Conservation (phyloP, 805 yeast genomes). For the Saturnispora quitensis region DNA sequence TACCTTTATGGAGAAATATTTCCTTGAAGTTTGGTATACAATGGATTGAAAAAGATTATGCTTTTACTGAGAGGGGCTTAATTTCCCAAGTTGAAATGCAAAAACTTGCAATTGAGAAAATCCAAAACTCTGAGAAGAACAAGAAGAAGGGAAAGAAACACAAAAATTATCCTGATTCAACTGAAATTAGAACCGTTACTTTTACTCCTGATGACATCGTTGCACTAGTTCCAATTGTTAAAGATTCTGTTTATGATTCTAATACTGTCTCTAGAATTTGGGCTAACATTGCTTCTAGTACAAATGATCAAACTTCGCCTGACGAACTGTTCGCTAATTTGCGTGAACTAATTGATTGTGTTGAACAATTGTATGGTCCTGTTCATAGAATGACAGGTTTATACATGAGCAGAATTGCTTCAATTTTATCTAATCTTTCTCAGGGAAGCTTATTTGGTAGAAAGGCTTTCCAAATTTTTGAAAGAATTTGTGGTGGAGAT, state of each 20-base stretch:
- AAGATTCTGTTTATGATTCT: conserved; percentile 60
- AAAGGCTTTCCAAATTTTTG: conserved; percentile 62
- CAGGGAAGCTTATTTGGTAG: conserved; percentile 35
- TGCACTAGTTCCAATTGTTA: conserved; percentile 65
- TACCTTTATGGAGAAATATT: conserved; percentile 54
- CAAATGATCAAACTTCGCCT: conserved; percentile 29
- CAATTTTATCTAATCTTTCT: conserved; percentile 7
- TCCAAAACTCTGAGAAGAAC: conserved; percentile 16
- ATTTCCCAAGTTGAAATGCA: conserved; percentile 23
- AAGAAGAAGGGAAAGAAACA: conserved; percentile 25
- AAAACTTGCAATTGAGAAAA: conserved; percentile 19
- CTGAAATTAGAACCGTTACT: conserved; percentile 27
- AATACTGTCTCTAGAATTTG: conserved; percentile 66
- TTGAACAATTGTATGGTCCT: conserved; percentile 77
- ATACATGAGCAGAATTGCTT: conserved; percentile 54
- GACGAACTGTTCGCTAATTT: conserved; percentile 27
- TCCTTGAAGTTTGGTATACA: conserved; percentile 81
- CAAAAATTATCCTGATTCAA: conserved; percentile 7
- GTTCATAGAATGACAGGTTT: conserved; percentile 74
- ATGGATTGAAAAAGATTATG: conserved; percentile 50
- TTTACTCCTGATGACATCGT: conserved; percentile 54
- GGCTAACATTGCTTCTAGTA: conserved; percentile 34
- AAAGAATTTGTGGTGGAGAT: conserved; percentile 76
- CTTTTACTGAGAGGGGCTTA: conserved; percentile 36
- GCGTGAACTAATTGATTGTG: conserved; percentile 43